These are phyloP conservation scores for Fusarium chaquense DNA, from an alignment of 2,329 filamentous ascomycete genomes.

Conservation along the genomic window DNA sequence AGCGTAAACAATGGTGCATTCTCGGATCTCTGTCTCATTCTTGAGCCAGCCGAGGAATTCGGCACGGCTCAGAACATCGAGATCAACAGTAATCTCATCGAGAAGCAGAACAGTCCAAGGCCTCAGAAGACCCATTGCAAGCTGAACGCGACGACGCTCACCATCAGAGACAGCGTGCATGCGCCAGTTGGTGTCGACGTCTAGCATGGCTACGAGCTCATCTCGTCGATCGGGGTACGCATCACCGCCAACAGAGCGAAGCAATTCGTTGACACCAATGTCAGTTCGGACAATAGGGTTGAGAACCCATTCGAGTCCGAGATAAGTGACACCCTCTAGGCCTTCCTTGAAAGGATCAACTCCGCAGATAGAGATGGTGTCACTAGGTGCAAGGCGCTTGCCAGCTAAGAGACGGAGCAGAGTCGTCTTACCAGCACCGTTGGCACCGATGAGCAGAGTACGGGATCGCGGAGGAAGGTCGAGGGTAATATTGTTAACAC, in stretches of 20 bases:
- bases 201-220: constrained; percentile 87
- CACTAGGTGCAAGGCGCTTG: constrained; percentile 87
- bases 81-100: constrained; percentile 96
- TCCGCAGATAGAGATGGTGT: constrained; percentile 81
- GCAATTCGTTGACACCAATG: constrained; percentile 88
- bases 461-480: constrained; percentile 84
- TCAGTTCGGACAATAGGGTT: constrained; percentile 97
- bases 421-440: constrained; percentile 97
- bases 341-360: constrained; percentile 92
- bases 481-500: constrained; percentile 79
- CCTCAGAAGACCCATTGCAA: constrained; percentile 93
- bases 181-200: constrained; percentile 92
- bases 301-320: constrained; percentile 97
- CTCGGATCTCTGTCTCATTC: constrained; percentile 82
- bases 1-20: constrained; percentile 95
- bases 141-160: constrained; percentile 89
- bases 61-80: constrained; percentile 86
- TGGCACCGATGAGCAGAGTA: constrained; percentile 93
- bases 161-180: constrained; percentile 97
- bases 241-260: constrained; percentile 87
- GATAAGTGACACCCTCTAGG: constrained; percentile 94
- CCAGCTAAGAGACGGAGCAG: constrained; percentile 93
- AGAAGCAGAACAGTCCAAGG: constrained; percentile 93
- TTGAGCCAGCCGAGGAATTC: constrained; percentile 90
- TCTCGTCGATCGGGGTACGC: constrained; percentile 84